phyloP scores from a whole-genome alignment of 106 monocot species.

The Iris macrosiphon region DNA sequence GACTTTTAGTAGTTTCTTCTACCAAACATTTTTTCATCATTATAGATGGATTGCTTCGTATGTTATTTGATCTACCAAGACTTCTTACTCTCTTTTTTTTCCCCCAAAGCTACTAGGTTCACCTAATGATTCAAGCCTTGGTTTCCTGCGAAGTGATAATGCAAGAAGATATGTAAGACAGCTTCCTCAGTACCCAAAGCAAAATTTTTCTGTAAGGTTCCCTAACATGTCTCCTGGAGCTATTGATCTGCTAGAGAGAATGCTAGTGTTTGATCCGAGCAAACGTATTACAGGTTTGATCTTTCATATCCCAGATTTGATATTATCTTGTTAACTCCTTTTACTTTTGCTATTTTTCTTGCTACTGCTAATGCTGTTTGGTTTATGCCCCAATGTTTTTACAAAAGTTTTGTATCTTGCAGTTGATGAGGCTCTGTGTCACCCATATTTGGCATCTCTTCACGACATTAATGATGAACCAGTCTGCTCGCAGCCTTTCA shows the following conservation, averaged over 20 bases:
- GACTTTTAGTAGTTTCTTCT: too few species aligned
- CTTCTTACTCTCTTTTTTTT: not conserved
- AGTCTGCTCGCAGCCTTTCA: slow-evolving; percentile 63
- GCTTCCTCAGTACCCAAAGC: slow-evolving; percentile 67
- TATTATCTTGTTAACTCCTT: too few species aligned
- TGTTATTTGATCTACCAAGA: too few species aligned
- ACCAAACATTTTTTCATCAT: too few species aligned
- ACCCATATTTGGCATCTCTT: slow-evolving; percentile 82
- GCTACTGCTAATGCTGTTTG: too few species aligned
- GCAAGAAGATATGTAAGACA: slow-evolving; percentile 76
- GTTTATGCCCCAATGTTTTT: too few species aligned
- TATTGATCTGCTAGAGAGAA: slow-evolving; percentile 70
- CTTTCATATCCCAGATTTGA: too few species aligned
- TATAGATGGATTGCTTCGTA: too few species aligned
- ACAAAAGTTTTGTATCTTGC: too few species aligned
- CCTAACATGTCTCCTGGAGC: slow-evolving; percentile 58
- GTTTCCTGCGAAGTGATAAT: slow-evolving; percentile 78
- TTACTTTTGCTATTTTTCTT: too few species aligned
- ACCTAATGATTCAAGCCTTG: slow-evolving; percentile 80
- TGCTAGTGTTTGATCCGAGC: slow-evolving; percentile 91
- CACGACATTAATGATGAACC: slow-evolving; percentile 92
- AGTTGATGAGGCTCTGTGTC: slow-evolving; percentile 85
- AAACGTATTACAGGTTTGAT: slow-evolving; percentile 66
- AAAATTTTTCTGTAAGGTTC: slow-evolving; percentile 56
- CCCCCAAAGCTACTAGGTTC: slow-evolving; percentile 77